Percentiles rank a stretch among this genome's conserved stretches.
These are phyloP conservation scores for Botryosphaeria dothidea DNA, from an alignment of 2,329 filamentous ascomycete genomes.

Conservation along the genomic window DNA sequence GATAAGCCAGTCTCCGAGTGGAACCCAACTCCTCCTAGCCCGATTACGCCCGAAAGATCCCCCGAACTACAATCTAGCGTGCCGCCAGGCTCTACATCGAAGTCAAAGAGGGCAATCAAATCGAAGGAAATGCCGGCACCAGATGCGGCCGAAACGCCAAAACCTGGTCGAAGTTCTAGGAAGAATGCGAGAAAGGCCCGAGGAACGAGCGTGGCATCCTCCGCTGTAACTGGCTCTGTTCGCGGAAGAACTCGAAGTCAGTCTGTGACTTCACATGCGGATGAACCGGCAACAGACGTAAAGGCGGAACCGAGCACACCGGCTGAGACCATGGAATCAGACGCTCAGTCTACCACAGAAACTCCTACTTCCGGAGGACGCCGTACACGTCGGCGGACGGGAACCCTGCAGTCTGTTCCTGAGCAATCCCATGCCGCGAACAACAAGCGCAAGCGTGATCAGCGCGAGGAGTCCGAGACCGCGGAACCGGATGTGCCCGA, in stretches of 20 bases:
- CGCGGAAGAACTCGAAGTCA: constrained; percentile 50
- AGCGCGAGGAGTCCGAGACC: constrained; percentile 32
- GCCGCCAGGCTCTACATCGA: not conserved
- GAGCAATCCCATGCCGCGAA: constrained; percentile 26
- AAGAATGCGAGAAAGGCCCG: constrained; percentile 20
- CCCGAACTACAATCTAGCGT: not conserved
- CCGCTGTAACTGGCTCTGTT: constrained; percentile 45
- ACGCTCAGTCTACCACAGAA: constrained; percentile 26
- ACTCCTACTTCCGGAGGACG: constrained; percentile 17
- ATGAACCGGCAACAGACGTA: constrained; percentile 44
- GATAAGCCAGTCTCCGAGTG: not conserved
- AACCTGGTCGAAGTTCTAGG: not conserved
- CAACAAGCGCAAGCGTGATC: constrained; percentile 45
- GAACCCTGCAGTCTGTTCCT: constrained; percentile 22
- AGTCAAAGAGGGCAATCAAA: constrained; percentile 6
- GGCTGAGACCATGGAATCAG: constrained; percentile 42
- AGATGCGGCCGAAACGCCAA: constrained; percentile 12
- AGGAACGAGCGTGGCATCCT: constrained; percentile 46
- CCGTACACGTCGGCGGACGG: constrained; percentile 29
- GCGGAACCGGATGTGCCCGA: constrained; percentile 29
- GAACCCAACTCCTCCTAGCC: constrained; percentile 10
- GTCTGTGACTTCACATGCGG: constrained; percentile 49
- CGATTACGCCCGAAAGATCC: constrained; percentile 12
- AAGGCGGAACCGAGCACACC: constrained; percentile 52
- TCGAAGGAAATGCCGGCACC: constrained; percentile 19